Evolutionary conservation across 192 early-diverging fungal genomes (phyloP), one percentile per base, ranked within the genome.

Genomic region (Gonapodya sp.): DNA sequence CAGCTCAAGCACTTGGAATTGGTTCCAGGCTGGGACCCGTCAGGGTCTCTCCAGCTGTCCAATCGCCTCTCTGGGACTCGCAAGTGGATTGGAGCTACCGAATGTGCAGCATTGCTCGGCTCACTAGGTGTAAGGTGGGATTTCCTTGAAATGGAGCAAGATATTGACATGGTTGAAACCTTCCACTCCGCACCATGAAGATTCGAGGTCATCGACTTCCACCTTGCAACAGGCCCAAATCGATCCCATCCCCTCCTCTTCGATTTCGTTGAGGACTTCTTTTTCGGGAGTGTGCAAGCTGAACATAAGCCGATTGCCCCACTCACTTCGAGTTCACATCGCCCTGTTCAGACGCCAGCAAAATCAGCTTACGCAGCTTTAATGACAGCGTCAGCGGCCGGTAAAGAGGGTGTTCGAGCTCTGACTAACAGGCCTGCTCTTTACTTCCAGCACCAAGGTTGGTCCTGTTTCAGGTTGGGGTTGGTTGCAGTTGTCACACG

Each of bases 71-170:
- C 84, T 31, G 88, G 85, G 30, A 91, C 91, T 1, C 73, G 84
- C 2, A 92, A 90, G 80, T 94, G 93, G 93, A 93, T 94, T 81
- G 92, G 93, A 0, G 88, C 93, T 0, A 92, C 92, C 0, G 93
- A 94, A 79, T 88, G 89, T 0, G 92, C 91, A 81, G 87, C 88
- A 0, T 83, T 93, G 1, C 79, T 94, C 32, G 83, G 87, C 0
- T 90, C 87, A 16, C 78, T 94, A 0, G 92, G 92, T 1, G 81
- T 90, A 64, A 82, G 85, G 84, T 85, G 80, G 73, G 36, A 14
- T 18, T 79, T 35, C 24, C 34, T 30, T 33, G n/a, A 31, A 2
- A 80, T 85, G 1, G 8, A 64, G 24, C 24, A 64, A 8, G 8
- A 64, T 24, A 8, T 16, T 64, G 8, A 24, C 46, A 64, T 64